phyloP scores from a whole-genome alignment of 2,329 filamentous ascomycete genomes.

The Penicillium sp. region DNA sequence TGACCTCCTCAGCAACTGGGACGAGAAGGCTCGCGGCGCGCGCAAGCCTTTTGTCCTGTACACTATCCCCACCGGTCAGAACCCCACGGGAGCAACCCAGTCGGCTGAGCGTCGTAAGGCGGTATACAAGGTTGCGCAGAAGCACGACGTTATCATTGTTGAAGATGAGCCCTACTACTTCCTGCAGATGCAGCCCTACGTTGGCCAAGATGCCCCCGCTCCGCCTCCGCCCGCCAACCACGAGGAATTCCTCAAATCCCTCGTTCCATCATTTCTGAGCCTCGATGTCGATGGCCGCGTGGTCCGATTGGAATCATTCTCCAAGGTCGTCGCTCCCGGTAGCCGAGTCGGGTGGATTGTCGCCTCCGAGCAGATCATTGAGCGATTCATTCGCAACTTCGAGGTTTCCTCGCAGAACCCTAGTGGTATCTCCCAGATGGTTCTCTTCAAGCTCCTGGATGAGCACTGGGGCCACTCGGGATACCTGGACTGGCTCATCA shows the following conservation, averaged over 20 bases:
- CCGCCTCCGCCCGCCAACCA: slow-evolving; percentile 57
- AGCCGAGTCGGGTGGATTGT: slow-evolving; percentile 84
- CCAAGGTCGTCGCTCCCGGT: slow-evolving; percentile 81
- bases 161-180: slow-evolving; percentile 97
- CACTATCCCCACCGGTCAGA: slow-evolving; percentile 76
- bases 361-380: slow-evolving; percentile 74
- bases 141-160: slow-evolving; percentile 79
- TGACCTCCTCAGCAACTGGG: slow-evolving; percentile 60
- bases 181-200: slow-evolving; percentile 74
- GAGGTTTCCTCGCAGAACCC: slow-evolving; percentile 84
- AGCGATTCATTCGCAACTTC: slow-evolving; percentile 73
- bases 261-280: slow-evolving; percentile 71
- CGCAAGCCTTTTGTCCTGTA: slow-evolving; percentile 65
- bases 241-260: slow-evolving; percentile 65
- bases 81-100: slow-evolving; percentile 84
- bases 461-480: slow-evolving; percentile 90
- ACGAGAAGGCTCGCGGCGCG: slow-evolving; percentile 51
- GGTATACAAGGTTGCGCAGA: slow-evolving; percentile 71
- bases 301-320: slow-evolving; percentile 86
- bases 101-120: slow-evolving; percentile 60
- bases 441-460: slow-evolving; percentile 84
- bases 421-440: slow-evolving; percentile 73
- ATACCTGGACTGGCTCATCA: slow-evolving; percentile 83
- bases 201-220: slow-evolving; percentile 48
- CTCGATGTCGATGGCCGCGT: slow-evolving; percentile 84